These are phyloP conservation scores for Pezizomycotina sp. DNA, from an alignment of 2,329 filamentous ascomycete species.

Conservation along the genomic window DNA sequence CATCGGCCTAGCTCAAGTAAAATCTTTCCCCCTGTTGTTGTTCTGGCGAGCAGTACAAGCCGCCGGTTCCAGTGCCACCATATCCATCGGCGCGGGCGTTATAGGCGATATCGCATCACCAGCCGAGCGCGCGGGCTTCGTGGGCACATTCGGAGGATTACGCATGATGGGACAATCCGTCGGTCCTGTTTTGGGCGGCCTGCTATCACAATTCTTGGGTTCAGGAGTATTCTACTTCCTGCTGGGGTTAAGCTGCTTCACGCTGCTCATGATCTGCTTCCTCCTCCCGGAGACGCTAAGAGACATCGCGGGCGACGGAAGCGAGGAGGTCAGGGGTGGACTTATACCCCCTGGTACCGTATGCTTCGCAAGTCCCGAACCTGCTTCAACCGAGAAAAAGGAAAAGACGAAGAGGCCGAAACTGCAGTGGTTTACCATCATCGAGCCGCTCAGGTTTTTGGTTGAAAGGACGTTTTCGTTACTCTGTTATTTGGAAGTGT, in stretches of 20 bases:
- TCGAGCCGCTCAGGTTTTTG: conserved; percentile 31
- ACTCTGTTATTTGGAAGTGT: conserved; percentile 33
- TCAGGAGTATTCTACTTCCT: conserved; percentile 32
- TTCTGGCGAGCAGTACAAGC: conserved; percentile 35
- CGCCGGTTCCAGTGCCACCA: conserved; percentile 35
- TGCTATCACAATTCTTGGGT: conserved; percentile 28
- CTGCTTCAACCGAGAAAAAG: background rate
- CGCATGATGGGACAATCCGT: conserved; percentile 33
- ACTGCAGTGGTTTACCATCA: conserved; percentile 27
- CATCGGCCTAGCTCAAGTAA: conserved; percentile 32
- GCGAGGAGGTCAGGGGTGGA: conserved; percentile 29
- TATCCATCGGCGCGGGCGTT: conserved; percentile 33
- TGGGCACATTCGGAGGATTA: conserved; percentile 31
- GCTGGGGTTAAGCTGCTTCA: conserved; percentile 28
- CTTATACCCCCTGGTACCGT: conserved; percentile 31
- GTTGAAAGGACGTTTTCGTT: conserved; percentile 34
- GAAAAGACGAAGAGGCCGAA: conserved; percentile 19
- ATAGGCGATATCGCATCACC: conserved; percentile 31
- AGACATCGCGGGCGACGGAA: conserved; percentile 26
- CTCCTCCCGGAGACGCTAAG: conserved; percentile 32
- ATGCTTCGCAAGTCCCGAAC: conserved; percentile 15
- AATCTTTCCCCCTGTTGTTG: conserved; percentile 33
- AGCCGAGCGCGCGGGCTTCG: conserved; percentile 30
- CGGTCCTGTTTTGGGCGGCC: conserved; percentile 33
- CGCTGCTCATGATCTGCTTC: conserved; percentile 29